phyloP scores from a whole-genome alignment of 306 rosid genomes.

The Malus domestica region DNA sequence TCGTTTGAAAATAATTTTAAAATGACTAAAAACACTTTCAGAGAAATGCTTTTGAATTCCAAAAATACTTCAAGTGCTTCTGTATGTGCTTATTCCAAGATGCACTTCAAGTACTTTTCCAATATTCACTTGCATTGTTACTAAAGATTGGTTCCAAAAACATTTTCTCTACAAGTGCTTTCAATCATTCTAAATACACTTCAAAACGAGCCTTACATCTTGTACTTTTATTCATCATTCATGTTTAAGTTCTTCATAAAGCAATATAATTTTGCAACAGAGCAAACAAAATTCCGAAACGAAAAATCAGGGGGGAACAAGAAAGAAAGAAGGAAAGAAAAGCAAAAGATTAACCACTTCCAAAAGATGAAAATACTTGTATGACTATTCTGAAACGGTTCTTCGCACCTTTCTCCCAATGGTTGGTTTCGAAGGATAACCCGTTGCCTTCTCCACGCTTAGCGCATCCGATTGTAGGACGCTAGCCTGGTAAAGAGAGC shows the following conservation, averaged over 20 bases:
- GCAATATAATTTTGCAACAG: not conserved
- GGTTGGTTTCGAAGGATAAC: not conserved
- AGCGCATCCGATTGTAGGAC: not conserved
- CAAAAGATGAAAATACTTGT: not conserved
- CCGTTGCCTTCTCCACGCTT: not conserved
- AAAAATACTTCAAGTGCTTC: too few species aligned
- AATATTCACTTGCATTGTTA: too few species aligned
- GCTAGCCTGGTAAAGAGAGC: not conserved
- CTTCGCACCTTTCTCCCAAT: slow-evolving; percentile 3
- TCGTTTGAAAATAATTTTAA: too few species aligned
- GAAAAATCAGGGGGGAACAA: not conserved
- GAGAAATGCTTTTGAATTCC: too few species aligned
- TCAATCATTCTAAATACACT: too few species aligned
- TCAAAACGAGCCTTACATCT: too few species aligned
- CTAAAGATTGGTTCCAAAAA: too few species aligned
- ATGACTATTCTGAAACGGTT: not conserved
- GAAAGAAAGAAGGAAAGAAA: not conserved
- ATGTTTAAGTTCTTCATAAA: not conserved
- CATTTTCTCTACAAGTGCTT: too few species aligned
- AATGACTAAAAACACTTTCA: too few species aligned
- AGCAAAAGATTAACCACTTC: not conserved
- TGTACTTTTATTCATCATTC: not conserved
- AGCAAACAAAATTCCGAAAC: not conserved
- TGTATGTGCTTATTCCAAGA: too few species aligned
- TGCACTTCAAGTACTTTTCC: too few species aligned